Evolutionary conservation across 768 basidiomycete species (phyloP).

Genomic region (Lactarius psammicola): DNA sequence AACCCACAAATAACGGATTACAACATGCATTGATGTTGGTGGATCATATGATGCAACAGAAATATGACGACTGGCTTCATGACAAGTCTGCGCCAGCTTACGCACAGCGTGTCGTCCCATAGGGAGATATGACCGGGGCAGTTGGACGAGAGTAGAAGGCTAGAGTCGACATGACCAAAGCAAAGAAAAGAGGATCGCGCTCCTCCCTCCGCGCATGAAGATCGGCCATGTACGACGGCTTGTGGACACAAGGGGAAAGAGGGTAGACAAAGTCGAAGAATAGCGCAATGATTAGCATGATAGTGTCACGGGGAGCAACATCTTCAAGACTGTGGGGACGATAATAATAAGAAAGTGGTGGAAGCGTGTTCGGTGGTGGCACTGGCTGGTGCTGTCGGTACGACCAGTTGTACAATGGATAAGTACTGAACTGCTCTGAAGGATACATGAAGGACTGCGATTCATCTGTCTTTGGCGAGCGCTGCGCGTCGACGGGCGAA

Average conservation of each 20-base stretch:
- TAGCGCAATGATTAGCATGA: conserved; percentile 77
- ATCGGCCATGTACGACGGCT: conserved; percentile 91
- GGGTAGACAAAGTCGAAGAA: conserved; percentile 96
- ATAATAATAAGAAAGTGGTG: conserved; percentile 70
- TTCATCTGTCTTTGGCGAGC: conserved; percentile 46
- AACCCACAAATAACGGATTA: conserved; percentile 87
- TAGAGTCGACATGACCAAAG: conserved; percentile 85
- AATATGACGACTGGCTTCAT: conserved; percentile 80
- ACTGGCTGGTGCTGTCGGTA: conserved; percentile 63
- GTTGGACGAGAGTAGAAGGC: conserved; percentile 86
- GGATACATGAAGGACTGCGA: conserved; percentile 39
- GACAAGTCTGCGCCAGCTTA: conserved; percentile 77
- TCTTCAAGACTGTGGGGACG: conserved; percentile 77
- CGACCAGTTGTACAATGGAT: conserved; percentile 68
- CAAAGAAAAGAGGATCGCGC: conserved; percentile 85
- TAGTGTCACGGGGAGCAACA: conserved; percentile 76
- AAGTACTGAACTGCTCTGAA: conserved; percentile 57
- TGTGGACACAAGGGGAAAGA: conserved; percentile 87
- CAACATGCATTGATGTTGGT: conserved; percentile 79
- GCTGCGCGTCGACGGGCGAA: conserved; percentile 39
- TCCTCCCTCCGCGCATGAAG: conserved; percentile 77
- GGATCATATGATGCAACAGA: conserved; percentile 80
- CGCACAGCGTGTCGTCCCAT: conserved; percentile 84
- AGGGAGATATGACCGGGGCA: conserved; percentile 84
- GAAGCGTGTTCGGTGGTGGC: conserved; percentile 43